Evolutionary conservation across 345 rosid genomes (phyloP), one percentile per base, ranked within the genome.

Genomic region (Sisymbrium altissimum): DNA sequence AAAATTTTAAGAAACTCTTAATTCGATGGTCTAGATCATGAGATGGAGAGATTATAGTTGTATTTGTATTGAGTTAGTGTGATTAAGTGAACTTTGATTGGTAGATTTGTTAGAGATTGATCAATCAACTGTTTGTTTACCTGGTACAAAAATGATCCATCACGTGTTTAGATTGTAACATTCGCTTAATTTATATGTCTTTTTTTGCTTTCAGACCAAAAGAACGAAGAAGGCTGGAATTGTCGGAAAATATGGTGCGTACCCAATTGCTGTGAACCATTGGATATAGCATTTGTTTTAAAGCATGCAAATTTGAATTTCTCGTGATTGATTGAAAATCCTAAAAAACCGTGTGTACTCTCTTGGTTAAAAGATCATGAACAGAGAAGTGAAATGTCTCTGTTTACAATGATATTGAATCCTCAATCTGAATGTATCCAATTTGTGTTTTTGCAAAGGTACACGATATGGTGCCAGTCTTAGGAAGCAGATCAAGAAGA

Each of bases 191-290:
- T 45, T 14, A 58, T n/a, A 2, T n/a, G n/a, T 59, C 27, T 23
- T 0, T 3, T 9, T n/a, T n/a, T n/a, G n/a, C 43, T 3, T 29
- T 69, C 83, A 87, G 89, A 84, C 87, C 7, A 87, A 87, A 85
- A 79, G 89, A 36, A 87, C 89, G 1, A 87, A 85, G 85, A 85
- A 87, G 86, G 89, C 91, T 1, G 87, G 91, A 48, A 84, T 85
- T 38, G 87, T 85, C 46, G 86, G 89, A 8, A 87, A 87, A 58
- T 85, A 85, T 56, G 92, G 86, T 69, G 35, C 44, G 73, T 30
- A 13, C 12, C 3, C 8, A 10, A 12, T 9, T n/a, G n/a, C n/a
- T n/a, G n/a, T n/a, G n/a, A 38, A 38, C 4, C 13, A 6, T 33
- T 35, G 59, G 6, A 0, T 19, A 8, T 32, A 36, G n/a, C 32